Base-by-base conservation (phyloP, 176 grass and related monocot genomes). In the Cenchrus fungigraminus region DNA sequence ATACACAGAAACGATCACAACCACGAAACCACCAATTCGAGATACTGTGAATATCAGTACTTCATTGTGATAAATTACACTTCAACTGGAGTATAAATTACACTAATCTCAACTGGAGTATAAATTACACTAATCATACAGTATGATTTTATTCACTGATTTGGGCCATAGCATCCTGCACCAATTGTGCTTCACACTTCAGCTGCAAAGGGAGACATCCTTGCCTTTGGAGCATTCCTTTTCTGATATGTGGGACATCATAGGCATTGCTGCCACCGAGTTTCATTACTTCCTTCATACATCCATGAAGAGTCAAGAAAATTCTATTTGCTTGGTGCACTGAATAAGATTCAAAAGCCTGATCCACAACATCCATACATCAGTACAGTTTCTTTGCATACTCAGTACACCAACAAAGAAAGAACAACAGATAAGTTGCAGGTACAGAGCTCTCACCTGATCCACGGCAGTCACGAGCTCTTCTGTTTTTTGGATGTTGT, bases 171-270 rank as follows among this genome's bases (percentile, higher is more conserved):
- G 16, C 16, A 10, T 19, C 32, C 9, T 58, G 6, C 10, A 76
- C 73, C 16, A 75, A 55, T 2, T 6, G 8, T 2, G 25, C 28
- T 9, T 74, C 71, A 0, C 71, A 34, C 0, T 31, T 40, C 0
- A 76, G 31, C 2, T 76, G 52, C 14, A 76, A 20, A 19, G 52
- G 31, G 32, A 76, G 73, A 3, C 8, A 0, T 3, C 73, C 73
- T 76, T 57, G 6, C 28, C 52, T 50, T 42, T 76, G 31, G 6
- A 76, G 73, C 73, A 76, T 57, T 1, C 51, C 28, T 76, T 75
- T 76, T 9, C 9, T 40, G 1, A 76, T 57, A 16, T 57, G 29
- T 2, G 52, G 51, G 10, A 57, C 4, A 20, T 57, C 31, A n/a
- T 76, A 76, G 6, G 28, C 15, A 8, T 76, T 76, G 7, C 29